These are phyloP conservation scores for Fusarium pseudonygamai DNA, from an alignment of 2,329 filamentous ascomycete genomes.

Conservation along the genomic window DNA sequence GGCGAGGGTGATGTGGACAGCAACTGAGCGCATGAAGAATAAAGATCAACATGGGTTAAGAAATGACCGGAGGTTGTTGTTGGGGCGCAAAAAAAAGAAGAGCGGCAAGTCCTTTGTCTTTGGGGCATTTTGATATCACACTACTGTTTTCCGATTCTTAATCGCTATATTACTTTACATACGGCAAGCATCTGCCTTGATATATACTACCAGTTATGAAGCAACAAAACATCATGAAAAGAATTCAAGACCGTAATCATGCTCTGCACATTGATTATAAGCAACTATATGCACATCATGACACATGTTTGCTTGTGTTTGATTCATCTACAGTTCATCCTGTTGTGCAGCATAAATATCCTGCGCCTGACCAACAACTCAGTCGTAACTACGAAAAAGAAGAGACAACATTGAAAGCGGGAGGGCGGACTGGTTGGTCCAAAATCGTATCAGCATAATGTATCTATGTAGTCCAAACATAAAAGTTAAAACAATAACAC, in stretches of 20 bases:
- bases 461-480: background rate
- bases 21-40: background rate
- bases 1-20: background rate
- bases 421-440: background rate
- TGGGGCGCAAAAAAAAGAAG: constrained; percentile 20
- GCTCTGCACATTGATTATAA: background rate
- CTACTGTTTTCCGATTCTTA: constrained; percentile 15
- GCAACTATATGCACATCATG: background rate
- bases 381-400: background rate
- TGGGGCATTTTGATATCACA: constrained; percentile 35
- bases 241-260: background rate
- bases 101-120: constrained; percentile 6
- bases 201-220: constrained; percentile 1
- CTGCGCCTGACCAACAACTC: background rate
- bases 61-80: background rate
- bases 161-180: constrained; percentile 2
- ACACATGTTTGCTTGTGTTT: background rate
- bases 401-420: background rate
- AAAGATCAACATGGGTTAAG: background rate
- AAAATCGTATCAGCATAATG: constrained; percentile 6
- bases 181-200: background rate
- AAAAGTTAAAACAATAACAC: background rate
- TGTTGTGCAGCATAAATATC: background rate
- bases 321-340: background rate
- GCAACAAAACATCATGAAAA: constrained; percentile 9